A percentile compares a stretch with the other conserved stretches of the same genome.
phyloP scores from a whole-genome alignment of 2,329 filamentous ascomycete species.

The Botrytis pseudocinerea region DNA sequence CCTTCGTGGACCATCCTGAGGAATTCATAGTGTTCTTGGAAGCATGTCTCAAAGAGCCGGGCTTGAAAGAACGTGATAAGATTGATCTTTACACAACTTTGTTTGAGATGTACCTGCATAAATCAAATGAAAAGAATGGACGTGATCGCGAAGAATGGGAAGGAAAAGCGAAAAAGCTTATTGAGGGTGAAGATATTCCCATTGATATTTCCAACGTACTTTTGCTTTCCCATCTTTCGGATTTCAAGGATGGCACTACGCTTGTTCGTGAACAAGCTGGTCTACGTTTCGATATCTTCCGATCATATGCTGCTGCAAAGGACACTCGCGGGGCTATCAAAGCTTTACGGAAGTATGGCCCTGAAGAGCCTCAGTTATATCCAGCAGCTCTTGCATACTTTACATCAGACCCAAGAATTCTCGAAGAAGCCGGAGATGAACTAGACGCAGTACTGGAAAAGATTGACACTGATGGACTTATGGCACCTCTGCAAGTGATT shows the following conservation, averaged over 20 bases:
- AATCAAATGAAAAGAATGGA: conserved; percentile 73
- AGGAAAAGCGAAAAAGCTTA: conserved; percentile 82
- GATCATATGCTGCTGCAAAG: conserved; percentile 88
- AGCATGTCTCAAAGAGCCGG: conserved; percentile 73
- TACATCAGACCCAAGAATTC: conserved; percentile 76
- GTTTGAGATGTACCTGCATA: conserved; percentile 97
- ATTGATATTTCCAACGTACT: conserved; percentile 96
- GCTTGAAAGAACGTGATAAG: conserved; percentile 71
- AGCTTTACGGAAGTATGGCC: conserved; percentile 87
- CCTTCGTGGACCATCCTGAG: conserved; percentile 89
- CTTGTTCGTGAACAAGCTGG: conserved; percentile 93
- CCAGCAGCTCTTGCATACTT: conserved; percentile 91
- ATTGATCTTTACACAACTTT: conserved; percentile 90
- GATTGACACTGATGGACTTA: conserved; percentile 86
- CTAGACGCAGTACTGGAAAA: conserved; percentile 76
- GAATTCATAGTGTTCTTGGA: conserved; percentile 93
- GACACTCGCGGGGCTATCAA: conserved; percentile 90
- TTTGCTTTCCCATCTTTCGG: conserved; percentile 84
- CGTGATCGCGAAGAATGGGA: conserved; percentile 80
- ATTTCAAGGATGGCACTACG: conserved; percentile 86
- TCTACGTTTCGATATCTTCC: conserved; percentile 91
- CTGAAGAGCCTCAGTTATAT: conserved; percentile 87
- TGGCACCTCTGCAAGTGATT: conserved; percentile 95
- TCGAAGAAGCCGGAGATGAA: conserved; percentile 86
- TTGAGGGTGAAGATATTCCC: conserved; percentile 75